Evolutionary conservation across 495 filamentous ascomycete species (phyloP).

Genomic region (Hypoxylon rickii): DNA sequence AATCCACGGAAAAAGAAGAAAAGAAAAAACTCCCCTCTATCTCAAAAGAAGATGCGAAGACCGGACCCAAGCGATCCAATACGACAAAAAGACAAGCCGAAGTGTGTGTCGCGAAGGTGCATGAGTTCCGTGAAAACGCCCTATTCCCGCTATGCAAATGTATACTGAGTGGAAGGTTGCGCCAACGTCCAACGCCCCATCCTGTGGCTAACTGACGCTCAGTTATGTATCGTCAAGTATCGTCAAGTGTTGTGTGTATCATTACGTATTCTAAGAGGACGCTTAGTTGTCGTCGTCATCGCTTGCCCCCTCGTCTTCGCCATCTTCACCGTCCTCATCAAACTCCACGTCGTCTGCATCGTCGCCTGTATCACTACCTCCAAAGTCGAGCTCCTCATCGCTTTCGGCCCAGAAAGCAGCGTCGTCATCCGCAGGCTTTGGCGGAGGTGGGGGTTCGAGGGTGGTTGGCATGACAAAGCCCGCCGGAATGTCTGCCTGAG

Average conservation of each 20-base stretch:
- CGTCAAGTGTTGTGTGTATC: not conserved
- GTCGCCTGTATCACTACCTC: slow-evolving; percentile 66
- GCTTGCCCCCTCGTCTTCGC: slow-evolving; percentile 50
- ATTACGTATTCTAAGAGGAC: not conserved
- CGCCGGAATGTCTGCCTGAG: slow-evolving; percentile 76
- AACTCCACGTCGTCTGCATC: slow-evolving; percentile 63
- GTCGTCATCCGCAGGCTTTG: slow-evolving; percentile 71
- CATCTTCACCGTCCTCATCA: slow-evolving; percentile 59
- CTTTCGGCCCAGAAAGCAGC: slow-evolving; percentile 83
- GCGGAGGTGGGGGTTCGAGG: slow-evolving; percentile 61
- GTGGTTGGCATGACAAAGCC: slow-evolving; percentile 83
- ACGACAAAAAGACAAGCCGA: slow-evolving; percentile 1
- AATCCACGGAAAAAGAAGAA: slow-evolving; percentile 2
- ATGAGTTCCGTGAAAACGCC: slow-evolving; percentile 20
- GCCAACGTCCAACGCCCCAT: slow-evolving; percentile 10
- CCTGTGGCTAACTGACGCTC: slow-evolving; percentile 20
- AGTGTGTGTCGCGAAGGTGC: not conserved
- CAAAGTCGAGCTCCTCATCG: slow-evolving; percentile 81
- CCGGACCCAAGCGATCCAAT: slow-evolving; percentile 4
- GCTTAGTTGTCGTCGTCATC: slow-evolving; percentile 50
- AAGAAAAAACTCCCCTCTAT: slow-evolving; percentile 7
- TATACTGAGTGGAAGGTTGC: slow-evolving; percentile 18
- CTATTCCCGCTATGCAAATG: slow-evolving; percentile 43
- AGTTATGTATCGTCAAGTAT: too few relatives aligned
- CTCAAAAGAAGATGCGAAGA: slow-evolving; percentile 23